Evolutionary conservation across 352 stramenopile species (phyloP).

Genomic region (Halophytophthora polymorphica): DNA sequence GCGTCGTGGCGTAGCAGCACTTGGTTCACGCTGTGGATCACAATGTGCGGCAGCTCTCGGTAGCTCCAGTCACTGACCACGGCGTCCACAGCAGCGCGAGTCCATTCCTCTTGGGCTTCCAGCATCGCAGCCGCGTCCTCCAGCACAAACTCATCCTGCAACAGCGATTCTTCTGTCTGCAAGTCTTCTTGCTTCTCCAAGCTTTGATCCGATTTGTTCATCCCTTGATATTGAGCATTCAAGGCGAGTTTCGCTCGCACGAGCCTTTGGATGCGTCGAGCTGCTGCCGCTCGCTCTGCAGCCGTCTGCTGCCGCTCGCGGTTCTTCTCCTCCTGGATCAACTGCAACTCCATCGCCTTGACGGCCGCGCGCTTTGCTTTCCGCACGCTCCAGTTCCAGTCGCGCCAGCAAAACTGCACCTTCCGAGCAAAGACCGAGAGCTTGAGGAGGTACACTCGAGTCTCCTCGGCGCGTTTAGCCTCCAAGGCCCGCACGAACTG

Average conservation of each 20-base stretch:
- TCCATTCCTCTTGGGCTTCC: constrained; percentile 2
- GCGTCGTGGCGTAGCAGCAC: constrained; percentile 24
- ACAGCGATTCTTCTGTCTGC: too few species aligned
- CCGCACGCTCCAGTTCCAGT: constrained; percentile 24
- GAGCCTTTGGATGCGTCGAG: constrained; percentile 19
- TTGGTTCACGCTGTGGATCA: constrained; percentile 24
- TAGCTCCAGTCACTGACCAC: constrained; percentile 33
- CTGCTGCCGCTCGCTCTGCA: constrained; percentile 13
- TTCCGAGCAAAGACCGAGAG: constrained; percentile 29
- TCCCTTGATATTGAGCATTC: too few species aligned
- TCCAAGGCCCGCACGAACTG: constrained; percentile 19
- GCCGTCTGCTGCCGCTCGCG: constrained; percentile 11
- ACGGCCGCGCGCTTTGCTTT: constrained; percentile 26
- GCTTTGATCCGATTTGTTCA: too few species aligned
- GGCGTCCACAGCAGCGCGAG: constrained; percentile 10
- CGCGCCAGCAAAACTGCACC: constrained; percentile 31
- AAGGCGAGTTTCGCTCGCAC: constrained; percentile 3
- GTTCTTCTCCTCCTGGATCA: constrained; percentile 29
- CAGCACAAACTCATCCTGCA: too few species aligned
- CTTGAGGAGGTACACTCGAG: constrained; percentile 20
- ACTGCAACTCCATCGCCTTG: constrained; percentile 26
- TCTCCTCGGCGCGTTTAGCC: constrained; percentile 15
- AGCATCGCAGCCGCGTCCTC: background rate
- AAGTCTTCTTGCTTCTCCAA: too few species aligned
- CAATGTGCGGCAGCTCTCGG: constrained; percentile 35